These are phyloP conservation scores for Ambrosia hybrid DNA, from an alignment of 140 eudicot genomes.

Conservation along the genomic window DNA sequence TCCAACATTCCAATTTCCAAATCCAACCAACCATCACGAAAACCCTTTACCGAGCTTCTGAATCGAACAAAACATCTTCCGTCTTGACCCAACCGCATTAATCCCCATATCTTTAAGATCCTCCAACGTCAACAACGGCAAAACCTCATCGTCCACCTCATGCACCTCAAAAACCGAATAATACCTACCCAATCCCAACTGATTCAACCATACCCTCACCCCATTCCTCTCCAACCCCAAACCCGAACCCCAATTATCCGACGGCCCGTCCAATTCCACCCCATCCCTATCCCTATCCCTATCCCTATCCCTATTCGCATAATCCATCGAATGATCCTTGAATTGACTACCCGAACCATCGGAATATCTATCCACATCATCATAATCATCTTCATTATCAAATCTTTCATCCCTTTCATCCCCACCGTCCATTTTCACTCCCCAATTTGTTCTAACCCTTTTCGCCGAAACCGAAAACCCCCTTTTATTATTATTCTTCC, in stretches of 20 bases:
- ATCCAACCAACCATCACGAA: slow-evolving; percentile 39
- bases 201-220: slow-evolving; percentile 67
- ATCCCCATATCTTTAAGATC: slow-evolving; percentile 97
- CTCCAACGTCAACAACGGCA: slow-evolving; percentile 75
- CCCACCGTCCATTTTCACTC: slow-evolving; percentile 17
- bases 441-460: slow-evolving; percentile 47
- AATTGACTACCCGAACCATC: slow-evolving; percentile 55
- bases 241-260: slow-evolving; percentile 33
- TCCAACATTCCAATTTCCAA: background rate
- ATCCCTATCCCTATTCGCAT: slow-evolving; percentile 17
- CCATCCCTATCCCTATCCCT: too few relatives aligned
- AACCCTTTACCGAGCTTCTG: slow-evolving; percentile 76
- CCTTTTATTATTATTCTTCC: slow-evolving; percentile 30
- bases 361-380: slow-evolving; percentile 38
- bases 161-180: slow-evolving; percentile 73
- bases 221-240: slow-evolving; percentile 44
- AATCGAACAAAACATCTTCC: slow-evolving; percentile 74
- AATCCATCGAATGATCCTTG: slow-evolving; percentile 50
- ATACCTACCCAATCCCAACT: slow-evolving; percentile 67
- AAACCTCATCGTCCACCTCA: slow-evolving; percentile 90
- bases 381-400: slow-evolving; percentile 28
- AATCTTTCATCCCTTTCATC: slow-evolving; percentile 25
- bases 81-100: slow-evolving; percentile 75
- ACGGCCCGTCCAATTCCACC: slow-evolving; percentile 12
- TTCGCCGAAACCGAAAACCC: slow-evolving; percentile 30